Conservation (phyloP, 768 basidiomycete genomes). For the Pulveroboletus ravenelii region DNA sequence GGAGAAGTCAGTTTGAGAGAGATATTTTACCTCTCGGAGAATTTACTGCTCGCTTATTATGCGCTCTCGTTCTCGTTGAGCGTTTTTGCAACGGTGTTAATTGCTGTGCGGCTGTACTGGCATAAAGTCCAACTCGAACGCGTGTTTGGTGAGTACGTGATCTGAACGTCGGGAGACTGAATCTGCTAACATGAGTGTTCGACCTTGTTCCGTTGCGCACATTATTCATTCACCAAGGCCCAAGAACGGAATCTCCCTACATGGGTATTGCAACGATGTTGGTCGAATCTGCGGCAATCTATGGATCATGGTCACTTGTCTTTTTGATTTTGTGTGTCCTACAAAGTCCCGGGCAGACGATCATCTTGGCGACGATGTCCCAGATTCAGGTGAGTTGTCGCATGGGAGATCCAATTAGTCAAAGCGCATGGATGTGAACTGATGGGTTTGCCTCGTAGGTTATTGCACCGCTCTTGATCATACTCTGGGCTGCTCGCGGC, state of each 20-base stretch:
- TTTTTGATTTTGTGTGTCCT: slow-evolving; percentile 19
- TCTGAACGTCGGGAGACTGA: background rate
- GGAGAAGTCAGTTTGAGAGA: slow-evolving; percentile 13
- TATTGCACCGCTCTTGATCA: slow-evolving; percentile 25
- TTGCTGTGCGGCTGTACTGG: slow-evolving; percentile 22
- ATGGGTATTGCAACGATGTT: slow-evolving; percentile 19
- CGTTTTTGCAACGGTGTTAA: slow-evolving; percentile 20
- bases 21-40: slow-evolving; percentile 21
- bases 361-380: slow-evolving; percentile 22
- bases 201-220: background rate
- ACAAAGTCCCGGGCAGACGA: slow-evolving; percentile 12
- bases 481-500: slow-evolving; percentile 22
- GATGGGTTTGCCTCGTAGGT: slow-evolving; percentile 7
- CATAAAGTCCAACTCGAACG: slow-evolving; percentile 22
- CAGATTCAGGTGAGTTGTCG: slow-evolving; percentile 18
- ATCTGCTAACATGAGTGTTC: background rate
- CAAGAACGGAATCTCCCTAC: slow-evolving; percentile 16
- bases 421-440: background rate
- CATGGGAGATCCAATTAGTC: too few relatives aligned
- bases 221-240: slow-evolving; percentile 6
- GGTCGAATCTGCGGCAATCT: slow-evolving; percentile 24
- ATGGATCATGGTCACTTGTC: slow-evolving; percentile 21
- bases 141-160: slow-evolving; percentile 21
- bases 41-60: slow-evolving; percentile 22
- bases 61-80: slow-evolving; percentile 23